These are phyloP conservation scores for Artemisia tridentata DNA, from an alignment of 129 eudicot genomes.

Conservation along the genomic window DNA sequence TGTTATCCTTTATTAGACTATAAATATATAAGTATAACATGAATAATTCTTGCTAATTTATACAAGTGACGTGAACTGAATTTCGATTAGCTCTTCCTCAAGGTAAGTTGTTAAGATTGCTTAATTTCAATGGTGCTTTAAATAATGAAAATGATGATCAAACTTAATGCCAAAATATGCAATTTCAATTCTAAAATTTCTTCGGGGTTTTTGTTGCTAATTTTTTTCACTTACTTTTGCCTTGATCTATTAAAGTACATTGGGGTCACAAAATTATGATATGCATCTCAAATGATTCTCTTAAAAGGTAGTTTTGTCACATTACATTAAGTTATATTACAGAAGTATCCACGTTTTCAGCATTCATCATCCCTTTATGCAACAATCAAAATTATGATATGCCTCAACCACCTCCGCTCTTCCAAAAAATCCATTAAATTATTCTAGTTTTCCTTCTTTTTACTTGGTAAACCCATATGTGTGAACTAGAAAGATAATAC, in stretches of 20 bases:
- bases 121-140: no score
- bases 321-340: slow-evolving; percentile 1
- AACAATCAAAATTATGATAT: background rate
- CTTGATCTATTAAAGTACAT: background rate
- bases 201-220: background rate
- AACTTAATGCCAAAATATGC: no score
- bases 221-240: background rate
- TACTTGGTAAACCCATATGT: background rate
- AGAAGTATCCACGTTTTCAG: background rate
- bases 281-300: slow-evolving; percentile 5
- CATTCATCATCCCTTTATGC: background rate
- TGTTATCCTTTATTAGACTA: no score
- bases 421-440: background rate
- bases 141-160: no score
- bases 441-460: slow-evolving; percentile 1
- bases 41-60: no score
- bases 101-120: no score
- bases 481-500: background rate
- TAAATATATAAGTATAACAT: no score
- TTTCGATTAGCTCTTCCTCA: no score
- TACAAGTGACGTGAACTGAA: no score
- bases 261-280: background rate
- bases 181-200: background rate
- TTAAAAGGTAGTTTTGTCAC: slow-evolving; percentile 14
- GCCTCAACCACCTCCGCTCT: slow-evolving; percentile 17